phyloP scores from a whole-genome alignment of 345 rosid species.

The Gossypium longicalyx region DNA sequence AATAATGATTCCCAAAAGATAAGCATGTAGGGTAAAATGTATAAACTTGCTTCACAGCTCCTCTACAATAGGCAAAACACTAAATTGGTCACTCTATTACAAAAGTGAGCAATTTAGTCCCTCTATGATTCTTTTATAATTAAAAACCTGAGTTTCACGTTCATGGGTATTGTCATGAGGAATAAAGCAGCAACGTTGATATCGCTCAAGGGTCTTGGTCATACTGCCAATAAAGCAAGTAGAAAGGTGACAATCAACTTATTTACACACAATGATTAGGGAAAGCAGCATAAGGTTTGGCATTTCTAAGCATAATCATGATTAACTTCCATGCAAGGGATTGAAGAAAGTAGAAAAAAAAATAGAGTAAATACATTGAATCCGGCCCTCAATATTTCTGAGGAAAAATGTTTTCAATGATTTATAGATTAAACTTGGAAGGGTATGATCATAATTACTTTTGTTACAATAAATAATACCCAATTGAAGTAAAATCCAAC shows the following conservation, averaged over 20 bases:
- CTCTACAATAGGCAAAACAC: too few relatives aligned
- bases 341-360: neutral
- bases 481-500: neutral
- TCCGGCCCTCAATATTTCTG: neutral
- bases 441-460: neutral
- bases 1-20: neutral
- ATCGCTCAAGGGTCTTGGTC: slow-evolving; percentile 60
- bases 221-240: slow-evolving; percentile 29
- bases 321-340: neutral
- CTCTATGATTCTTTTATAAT: neutral
- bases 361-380: neutral
- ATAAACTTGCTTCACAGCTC: too few relatives aligned
- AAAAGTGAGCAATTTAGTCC: too few relatives aligned
- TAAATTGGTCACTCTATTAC: too few relatives aligned
- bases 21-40: neutral
- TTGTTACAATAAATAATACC: neutral
- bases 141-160: slow-evolving; percentile 60
- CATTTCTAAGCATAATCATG: neutral
- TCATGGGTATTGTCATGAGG: slow-evolving; percentile 48
- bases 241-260: neutral
- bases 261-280: neutral
- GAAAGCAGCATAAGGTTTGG: neutral
- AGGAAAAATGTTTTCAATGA: neutral
- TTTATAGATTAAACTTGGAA: neutral
- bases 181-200: slow-evolving; percentile 56